Percentiles rank a stretch among this genome's conserved stretches.
Conservation (phyloP, 495 filamentous ascomycete genomes). For the Xylaria cubensis region DNA sequence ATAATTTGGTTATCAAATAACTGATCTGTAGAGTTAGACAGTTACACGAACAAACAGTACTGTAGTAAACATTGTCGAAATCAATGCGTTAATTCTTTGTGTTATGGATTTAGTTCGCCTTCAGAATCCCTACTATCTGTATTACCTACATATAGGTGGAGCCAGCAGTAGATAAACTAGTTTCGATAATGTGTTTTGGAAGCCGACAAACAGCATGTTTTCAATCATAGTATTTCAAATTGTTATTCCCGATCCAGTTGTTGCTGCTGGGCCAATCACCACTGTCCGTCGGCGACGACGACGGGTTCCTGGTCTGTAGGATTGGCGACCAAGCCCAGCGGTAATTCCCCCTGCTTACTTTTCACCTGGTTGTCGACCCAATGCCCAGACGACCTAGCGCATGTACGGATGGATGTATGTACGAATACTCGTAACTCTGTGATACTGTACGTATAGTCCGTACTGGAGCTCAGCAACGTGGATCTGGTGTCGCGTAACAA, state of each 20-base stretch:
- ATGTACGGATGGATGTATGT: background rate
- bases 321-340: background rate
- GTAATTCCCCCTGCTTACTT: conserved; percentile 15
- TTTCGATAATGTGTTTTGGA: conserved; percentile 8
- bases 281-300: conserved; percentile 5
- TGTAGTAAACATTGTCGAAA: conserved; percentile 9
- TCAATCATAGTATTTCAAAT: conserved; percentile 14
- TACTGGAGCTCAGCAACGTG: too few species aligned
- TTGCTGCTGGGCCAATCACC: conserved; percentile 5
- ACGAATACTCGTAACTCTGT: background rate
- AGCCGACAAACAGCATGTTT: background rate
- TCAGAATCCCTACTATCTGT: background rate
- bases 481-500: background rate
- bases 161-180: background rate
- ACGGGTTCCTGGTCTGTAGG: conserved; percentile 12
- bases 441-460: too few species aligned
- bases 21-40: background rate
- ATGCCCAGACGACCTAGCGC: background rate
- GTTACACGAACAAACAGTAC: background rate
- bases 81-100: background rate
- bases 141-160: background rate
- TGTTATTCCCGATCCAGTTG: background rate
- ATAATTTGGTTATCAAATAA: background rate
- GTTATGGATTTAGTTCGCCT: background rate
- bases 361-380: background rate